Percentiles rank a stretch among this genome's conserved stretches.
phyloP scores from a whole-genome alignment of 306 rosid genomes.

The Alnus rubra region DNA sequence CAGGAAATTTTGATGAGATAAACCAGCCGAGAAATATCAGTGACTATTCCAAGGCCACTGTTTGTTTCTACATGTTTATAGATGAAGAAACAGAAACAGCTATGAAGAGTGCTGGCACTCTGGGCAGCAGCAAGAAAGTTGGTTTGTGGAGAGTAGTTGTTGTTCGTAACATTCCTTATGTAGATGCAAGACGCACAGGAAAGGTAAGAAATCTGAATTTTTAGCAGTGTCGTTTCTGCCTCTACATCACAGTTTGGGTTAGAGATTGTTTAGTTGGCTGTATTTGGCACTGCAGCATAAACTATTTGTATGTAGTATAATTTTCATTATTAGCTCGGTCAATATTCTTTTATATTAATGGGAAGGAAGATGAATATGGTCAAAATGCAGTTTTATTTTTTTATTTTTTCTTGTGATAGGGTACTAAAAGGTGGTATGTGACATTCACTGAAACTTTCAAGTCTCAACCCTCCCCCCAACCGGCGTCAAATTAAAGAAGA shows the following conservation, averaged over 20 bases:
- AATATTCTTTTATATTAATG: not conserved
- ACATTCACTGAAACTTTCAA: not conserved
- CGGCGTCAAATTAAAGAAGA: no score
- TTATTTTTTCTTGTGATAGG: not conserved
- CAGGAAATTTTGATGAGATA: conserved; percentile 88
- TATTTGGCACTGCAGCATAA: not conserved
- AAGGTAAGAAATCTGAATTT: conserved; percentile 58
- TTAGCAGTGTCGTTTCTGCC: conserved; percentile 11
- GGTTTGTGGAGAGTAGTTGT: conserved; percentile 84
- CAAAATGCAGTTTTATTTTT: not conserved
- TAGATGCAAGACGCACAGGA: conserved; percentile 80
- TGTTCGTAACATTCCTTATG: conserved; percentile 71
- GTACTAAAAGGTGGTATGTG: not conserved
- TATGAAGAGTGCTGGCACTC: conserved; percentile 48
- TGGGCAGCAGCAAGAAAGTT: conserved; percentile 62
- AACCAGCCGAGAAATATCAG: conserved; percentile 72
- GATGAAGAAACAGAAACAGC: conserved; percentile 76
- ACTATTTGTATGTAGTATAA: not conserved
- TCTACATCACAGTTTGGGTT: conserved; percentile 22
- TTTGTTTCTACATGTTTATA: conserved; percentile 87
- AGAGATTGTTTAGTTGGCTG: conserved; percentile 1
- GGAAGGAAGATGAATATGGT: not conserved
- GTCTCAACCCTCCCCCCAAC: not conserved
- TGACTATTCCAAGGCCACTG: conserved; percentile 65
- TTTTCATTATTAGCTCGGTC: not conserved